Percentiles rank a stretch among this genome's conserved stretches.
Evolutionary conservation across 2,329 filamentous ascomycete genomes (phyloP).

Genomic region (Fonsecaea pugnacius): DNA sequence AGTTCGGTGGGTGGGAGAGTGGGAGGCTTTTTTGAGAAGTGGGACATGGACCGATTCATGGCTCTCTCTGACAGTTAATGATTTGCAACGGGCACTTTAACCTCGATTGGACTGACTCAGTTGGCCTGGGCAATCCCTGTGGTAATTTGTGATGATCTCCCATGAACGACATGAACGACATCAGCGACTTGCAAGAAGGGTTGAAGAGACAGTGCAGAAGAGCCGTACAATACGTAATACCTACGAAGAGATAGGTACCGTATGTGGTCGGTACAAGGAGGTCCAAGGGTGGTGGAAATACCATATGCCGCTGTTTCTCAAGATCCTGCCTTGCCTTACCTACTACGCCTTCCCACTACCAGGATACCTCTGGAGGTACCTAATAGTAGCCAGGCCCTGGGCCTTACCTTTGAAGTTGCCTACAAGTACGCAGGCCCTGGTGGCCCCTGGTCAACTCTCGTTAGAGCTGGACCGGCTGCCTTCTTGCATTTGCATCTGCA

Average conservation of each 20-base stretch:
- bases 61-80: neutral
- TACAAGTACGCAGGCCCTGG: too few relatives aligned
- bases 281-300: neutral
- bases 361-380: neutral
- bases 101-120: conserved; percentile 15
- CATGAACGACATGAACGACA: neutral
- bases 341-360: neutral
- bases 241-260: neutral
- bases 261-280: neutral
- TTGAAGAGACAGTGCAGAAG: neutral
- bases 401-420: neutral
- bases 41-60: conserved; percentile 14
- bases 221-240: neutral
- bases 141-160: neutral
- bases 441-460: neutral
- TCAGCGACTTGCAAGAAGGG: neutral
- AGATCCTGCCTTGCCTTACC: neutral
- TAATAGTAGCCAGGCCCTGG: neutral
- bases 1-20: conserved; percentile 18
- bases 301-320: neutral
- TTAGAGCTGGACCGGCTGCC: neutral
- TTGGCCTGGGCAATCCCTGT: conserved; percentile 5
- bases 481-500: conserved; percentile 1
- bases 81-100: conserved; percentile 1
- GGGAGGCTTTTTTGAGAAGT: conserved; percentile 17